Percentiles rank a stretch among this genome's conserved stretches.
Conservation (phyloP, 108 stramenopile genomes). For the Skeletonema tropicum region DNA sequence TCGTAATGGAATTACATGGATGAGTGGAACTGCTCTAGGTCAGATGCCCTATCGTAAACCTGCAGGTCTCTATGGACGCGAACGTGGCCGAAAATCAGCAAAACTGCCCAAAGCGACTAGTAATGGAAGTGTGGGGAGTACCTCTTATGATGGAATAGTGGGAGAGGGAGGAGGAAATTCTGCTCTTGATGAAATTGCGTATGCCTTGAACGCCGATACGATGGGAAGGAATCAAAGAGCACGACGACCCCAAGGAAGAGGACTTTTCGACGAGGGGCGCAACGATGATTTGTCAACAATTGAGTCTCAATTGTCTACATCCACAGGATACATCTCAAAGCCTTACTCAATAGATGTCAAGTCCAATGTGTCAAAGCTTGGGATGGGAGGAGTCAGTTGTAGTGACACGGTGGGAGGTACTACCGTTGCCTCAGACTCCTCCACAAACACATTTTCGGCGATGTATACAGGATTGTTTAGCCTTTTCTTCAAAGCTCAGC, state of each 20-base stretch:
- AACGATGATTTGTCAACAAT: slow-evolving; percentile 14
- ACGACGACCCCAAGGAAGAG: slow-evolving; percentile 7
- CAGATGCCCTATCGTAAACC: slow-evolving; percentile 28
- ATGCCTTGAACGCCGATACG: slow-evolving; percentile 28
- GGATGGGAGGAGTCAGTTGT: slow-evolving; percentile 40
- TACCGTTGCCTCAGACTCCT: slow-evolving; percentile 10
- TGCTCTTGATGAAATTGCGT: slow-evolving; percentile 38
- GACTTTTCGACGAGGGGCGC: neutral
- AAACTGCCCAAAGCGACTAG: slow-evolving; percentile 4
- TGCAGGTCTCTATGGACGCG: slow-evolving; percentile 27
- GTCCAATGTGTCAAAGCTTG: slow-evolving; percentile 32
- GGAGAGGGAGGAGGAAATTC: slow-evolving; percentile 3
- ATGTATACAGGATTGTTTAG: slow-evolving; percentile 9
- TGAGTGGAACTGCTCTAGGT: slow-evolving; percentile 2
- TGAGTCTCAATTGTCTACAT: slow-evolving; percentile 6
- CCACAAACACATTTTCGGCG: slow-evolving; percentile 11
- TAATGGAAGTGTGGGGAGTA: neutral
- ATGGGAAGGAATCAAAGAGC: slow-evolving; percentile 25
- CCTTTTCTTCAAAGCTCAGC: slow-evolving; percentile 32
- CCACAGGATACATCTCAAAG: slow-evolving; percentile 4
- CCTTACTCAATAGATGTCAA: slow-evolving; percentile 4
- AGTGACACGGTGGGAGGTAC: slow-evolving; percentile 18
- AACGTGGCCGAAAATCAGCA: slow-evolving; percentile 13
- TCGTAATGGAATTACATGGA: slow-evolving; percentile 27
- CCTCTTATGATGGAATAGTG: neutral